Evolutionary conservation across 83 land plant species (phyloP).

Genomic region (Picea mariana): DNA sequence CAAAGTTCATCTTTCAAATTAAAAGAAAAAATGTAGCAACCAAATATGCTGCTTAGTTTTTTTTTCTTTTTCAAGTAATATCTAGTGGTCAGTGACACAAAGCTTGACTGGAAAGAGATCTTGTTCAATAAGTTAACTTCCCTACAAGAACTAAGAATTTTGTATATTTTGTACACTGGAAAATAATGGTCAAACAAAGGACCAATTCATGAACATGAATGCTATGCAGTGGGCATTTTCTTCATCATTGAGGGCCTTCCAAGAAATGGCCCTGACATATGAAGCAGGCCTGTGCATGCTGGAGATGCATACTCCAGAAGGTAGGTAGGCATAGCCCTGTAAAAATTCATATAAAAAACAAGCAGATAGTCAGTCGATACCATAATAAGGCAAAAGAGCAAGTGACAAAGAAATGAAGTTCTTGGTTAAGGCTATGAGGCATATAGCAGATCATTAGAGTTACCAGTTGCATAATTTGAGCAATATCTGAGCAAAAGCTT

Average conservation of each 20-base stretch:
- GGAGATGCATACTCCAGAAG: slow-evolving; percentile 63
- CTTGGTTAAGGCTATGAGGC: background rate
- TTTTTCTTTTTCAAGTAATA: too few relatives aligned
- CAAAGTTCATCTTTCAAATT: background rate
- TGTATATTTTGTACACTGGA: too few relatives aligned
- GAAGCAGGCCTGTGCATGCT: slow-evolving; percentile 72
- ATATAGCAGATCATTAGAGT: background rate
- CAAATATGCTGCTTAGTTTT: background rate
- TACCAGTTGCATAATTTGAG: slow-evolving; percentile 80
- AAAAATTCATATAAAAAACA: background rate
- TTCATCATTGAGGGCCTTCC: slow-evolving; percentile 71
- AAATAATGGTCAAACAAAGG: slow-evolving; percentile 39
- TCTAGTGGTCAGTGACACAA: too few relatives aligned
- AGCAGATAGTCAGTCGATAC: background rate
- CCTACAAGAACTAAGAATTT: too few relatives aligned
- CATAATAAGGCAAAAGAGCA: too few relatives aligned
- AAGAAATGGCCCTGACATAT: slow-evolving; percentile 71
- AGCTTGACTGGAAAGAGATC: too few relatives aligned
- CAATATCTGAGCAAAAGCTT: background rate
- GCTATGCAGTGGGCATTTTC: slow-evolving; percentile 56
- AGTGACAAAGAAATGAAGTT: background rate
- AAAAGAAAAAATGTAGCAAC: slow-evolving; percentile 9
- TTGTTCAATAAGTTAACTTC: too few relatives aligned
- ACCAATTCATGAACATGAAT: slow-evolving; percentile 77
- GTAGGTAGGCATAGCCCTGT: slow-evolving; percentile 72